phyloP scores from a whole-genome alignment of 352 stramenopile genomes.

The Phytophthora sp. region DNA sequence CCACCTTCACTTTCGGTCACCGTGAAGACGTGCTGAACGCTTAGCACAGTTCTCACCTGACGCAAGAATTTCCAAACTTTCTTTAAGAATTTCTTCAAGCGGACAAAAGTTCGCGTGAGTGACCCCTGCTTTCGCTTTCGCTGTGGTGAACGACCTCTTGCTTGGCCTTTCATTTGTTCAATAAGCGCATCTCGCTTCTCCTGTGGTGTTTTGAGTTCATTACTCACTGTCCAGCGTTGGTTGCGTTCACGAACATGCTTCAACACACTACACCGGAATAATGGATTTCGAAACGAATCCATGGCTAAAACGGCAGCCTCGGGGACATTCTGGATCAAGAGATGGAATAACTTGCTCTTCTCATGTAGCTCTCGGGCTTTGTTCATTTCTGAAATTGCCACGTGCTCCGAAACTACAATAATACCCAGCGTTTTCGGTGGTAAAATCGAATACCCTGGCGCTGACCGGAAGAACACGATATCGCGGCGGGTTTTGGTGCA shows the following conservation, averaged over 20 bases:
- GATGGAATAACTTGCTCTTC: conserved; percentile 71
- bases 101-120: conserved; percentile 33
- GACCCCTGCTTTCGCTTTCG: conserved; percentile 32
- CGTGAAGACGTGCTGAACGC: conserved; percentile 73
- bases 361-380: conserved; percentile 61
- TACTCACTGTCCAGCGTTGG: conserved; percentile 69
- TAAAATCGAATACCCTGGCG: conserved; percentile 63
- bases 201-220: conserved; percentile 43
- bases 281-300: conserved; percentile 69
- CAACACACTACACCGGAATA: conserved; percentile 73
- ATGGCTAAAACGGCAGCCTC: conserved; percentile 66
- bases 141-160: conserved; percentile 28
- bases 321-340: conserved; percentile 76
- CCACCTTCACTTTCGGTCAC: conserved; percentile 40
- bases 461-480: conserved; percentile 72
- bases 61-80: conserved; percentile 60
- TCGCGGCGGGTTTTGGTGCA: conserved; percentile 63
- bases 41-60: conserved; percentile 53
- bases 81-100: conserved; percentile 47
- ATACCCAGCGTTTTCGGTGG: conserved; percentile 66
- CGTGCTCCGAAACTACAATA: conserved; percentile 68
- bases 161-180: conserved; percentile 61
- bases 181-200: conserved; percentile 60
- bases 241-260: conserved; percentile 60
- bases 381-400: conserved; percentile 52